Base-by-base conservation (phyloP, 129 eudicot species). In the Lactuca sativa region DNA sequence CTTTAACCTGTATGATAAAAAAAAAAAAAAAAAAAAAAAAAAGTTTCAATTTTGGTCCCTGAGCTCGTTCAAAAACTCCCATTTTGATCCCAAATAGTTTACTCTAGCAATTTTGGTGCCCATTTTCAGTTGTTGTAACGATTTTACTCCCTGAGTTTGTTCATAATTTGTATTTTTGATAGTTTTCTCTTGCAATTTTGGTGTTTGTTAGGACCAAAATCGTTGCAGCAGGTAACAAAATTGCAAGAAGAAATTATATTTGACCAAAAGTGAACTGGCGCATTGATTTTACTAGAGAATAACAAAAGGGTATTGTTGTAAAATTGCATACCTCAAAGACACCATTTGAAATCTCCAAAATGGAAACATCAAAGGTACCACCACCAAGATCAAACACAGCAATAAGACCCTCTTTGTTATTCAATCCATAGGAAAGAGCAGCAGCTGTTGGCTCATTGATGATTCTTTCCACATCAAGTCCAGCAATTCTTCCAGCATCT, bases 301-400 rank as follows among this genome's bases (percentile, higher is more conserved):
- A 34, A 69, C 3, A 41, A 18, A 47, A 60, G 43, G 15, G 8
- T 4, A 47, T 12, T 18, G 6, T 12, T 37, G 31, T 6, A 52
- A 52, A 25, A 5, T 6, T 49, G 6, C 48, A 21, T 78, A 90
- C 97, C 97, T 90, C 97, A 78, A 90, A 90, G 16, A 90, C 97
- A 62, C 97, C 97, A 74, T 83, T 87, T 11, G 97, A 87, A 43
- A 90, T 90, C 86, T 90, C 97, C 70, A 90, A 64, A 56, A 90
- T 90, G 56, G 97, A 90, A 54, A 87, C 86, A 85, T 90, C 97
- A 62, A 90, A 90, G 15, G 97, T 90, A 33, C 97, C 97, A 84
- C 97, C 97, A 40, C 97, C 97, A 82, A 90, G 95, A 70, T 90
- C 97, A 76, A 90, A 90, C 33, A 90, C 97, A 57, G 97, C 97